Base-by-base conservation (phyloP, 495 filamentous ascomycete genomes). In the Rhypophila decipiens region DNA sequence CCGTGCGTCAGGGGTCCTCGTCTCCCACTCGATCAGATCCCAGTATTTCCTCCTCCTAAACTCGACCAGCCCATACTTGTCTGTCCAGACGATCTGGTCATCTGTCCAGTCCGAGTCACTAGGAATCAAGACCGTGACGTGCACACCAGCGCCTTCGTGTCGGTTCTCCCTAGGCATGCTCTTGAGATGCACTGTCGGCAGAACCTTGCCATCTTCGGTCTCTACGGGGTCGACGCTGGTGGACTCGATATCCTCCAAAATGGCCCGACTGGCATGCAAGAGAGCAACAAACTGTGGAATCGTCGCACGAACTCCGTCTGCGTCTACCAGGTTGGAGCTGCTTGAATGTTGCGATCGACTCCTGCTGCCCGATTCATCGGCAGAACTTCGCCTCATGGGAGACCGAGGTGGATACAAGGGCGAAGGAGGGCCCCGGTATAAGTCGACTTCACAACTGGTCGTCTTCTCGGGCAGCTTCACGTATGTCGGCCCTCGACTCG, bases 261-360 rank as follows among this genome's bases (percentile, higher is more conserved):
- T 42, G 1, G 53, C 37, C 13, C 59, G 40, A 17, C 46, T 45
- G 8, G 51, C 45, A 21, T 59, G 56, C 29, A 61, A 44, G 22
- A 61, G 46, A 5, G 58, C 58, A 9, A 61, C 36, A 31, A 58
- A 56, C 50, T 61, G 58, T 21, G 58, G 55, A 7, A 58, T 52
- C 7, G 58, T 61, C 0, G 58, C 58, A 22, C 50, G 41, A 17
- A 61, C 37, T 1, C 49, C 58, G n/a, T 56, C 42, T 4, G 44
- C 58, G n/a, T 53, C 52, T 0, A 42, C 55, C 8, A 54, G 33
- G n/a, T 18, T 12, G 17, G 23, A 12, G 29, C 17, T 13, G 19
- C 11, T 24, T 29, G 24, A 20, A 17, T 19, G 11, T 8, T 5
- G 5, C 4, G 21, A 13, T 8, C 49, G 23, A 5, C 38, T n/a